Evolutionary conservation across 805 yeast species (phyloP).

Genomic region (Zygosaccharomyces gambellarensis): DNA sequence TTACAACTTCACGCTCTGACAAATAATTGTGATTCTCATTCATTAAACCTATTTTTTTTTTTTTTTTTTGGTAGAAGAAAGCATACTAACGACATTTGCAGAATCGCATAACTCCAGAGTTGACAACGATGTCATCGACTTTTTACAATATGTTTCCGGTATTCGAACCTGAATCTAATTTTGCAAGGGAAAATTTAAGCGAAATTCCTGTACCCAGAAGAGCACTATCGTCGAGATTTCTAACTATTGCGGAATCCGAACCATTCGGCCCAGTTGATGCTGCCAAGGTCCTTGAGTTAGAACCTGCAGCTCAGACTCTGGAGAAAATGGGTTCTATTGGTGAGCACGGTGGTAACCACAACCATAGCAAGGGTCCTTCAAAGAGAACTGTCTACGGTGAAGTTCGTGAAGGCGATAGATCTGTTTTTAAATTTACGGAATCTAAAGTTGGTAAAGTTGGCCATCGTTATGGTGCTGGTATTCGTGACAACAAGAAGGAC

Average conservation of each 20-base stretch:
- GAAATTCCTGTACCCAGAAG: slow-evolving; percentile 89
- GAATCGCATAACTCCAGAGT: slow-evolving; percentile 49
- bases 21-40: not conserved
- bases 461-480: slow-evolving; percentile 82
- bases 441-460: slow-evolving; percentile 85
- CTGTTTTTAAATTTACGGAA: slow-evolving; percentile 66
- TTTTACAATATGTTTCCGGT: slow-evolving; percentile 83
- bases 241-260: slow-evolving; percentile 88
- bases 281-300: slow-evolving; percentile 72
- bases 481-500: slow-evolving; percentile 83
- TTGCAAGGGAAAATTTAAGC: slow-evolving; percentile 66
- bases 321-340: slow-evolving; percentile 59
- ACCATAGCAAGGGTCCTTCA: slow-evolving; percentile 26
- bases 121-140: slow-evolving; percentile 52
- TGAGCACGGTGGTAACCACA: slow-evolving; percentile 41
- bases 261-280: slow-evolving; percentile 97
- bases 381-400: slow-evolving; percentile 49
- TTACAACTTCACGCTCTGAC: slow-evolving; percentile 38
- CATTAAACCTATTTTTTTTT: not conserved
- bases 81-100: slow-evolving; percentile 20
- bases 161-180: slow-evolving; percentile 39
- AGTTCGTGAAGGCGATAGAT: slow-evolving; percentile 62
- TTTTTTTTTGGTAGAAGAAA: slow-evolving; percentile 1
- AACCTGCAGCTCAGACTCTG: slow-evolving; percentile 81
- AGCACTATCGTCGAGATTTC: slow-evolving; percentile 74